These are phyloP conservation scores for Dryas alaskensis DNA, from an alignment of 306 rosid species.

Conservation along the genomic window DNA sequence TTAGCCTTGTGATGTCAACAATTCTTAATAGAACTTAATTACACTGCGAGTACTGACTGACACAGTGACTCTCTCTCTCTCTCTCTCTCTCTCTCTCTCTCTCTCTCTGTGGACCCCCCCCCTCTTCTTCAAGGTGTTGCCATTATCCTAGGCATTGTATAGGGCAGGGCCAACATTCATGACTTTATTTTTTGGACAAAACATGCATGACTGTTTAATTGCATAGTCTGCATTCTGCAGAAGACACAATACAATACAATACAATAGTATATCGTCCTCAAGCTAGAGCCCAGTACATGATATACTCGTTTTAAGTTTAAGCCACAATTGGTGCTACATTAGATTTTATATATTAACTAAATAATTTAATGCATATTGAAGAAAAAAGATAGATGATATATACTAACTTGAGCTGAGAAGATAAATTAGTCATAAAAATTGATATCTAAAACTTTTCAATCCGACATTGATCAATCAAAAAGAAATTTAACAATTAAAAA, in stretches of 20 bases:
- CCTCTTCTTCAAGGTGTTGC: slow-evolving; percentile 7
- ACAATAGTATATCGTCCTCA: neutral
- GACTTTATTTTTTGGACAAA: neutral
- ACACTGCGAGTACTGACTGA: neutral
- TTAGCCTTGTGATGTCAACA: neutral
- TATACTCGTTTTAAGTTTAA: too few relatives aligned
- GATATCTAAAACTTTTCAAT: too few relatives aligned
- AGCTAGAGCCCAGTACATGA: neutral
- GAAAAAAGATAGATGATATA: too few relatives aligned
- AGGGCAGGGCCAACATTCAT: neutral
- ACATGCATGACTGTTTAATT: neutral
- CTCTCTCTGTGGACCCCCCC: slow-evolving; percentile 8
- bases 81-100: neutral
- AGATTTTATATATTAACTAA: too few relatives aligned
- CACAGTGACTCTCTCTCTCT: neutral
- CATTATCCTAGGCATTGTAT: neutral
- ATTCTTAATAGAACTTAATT: neutral
- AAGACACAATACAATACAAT: neutral
- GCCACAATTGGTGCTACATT: too few relatives aligned
- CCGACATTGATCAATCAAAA: too few relatives aligned
- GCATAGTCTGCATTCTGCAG: slow-evolving; percentile 1
- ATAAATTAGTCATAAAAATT: too few relatives aligned
- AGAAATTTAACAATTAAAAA: too few relatives aligned
- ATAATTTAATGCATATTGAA: too few relatives aligned
- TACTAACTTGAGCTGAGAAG: too few relatives aligned